Evolutionary conservation across 495 filamentous ascomycete species (phyloP), one percentile per base, ranked within the genome.

Genomic region (Xylaria palmicola): DNA sequence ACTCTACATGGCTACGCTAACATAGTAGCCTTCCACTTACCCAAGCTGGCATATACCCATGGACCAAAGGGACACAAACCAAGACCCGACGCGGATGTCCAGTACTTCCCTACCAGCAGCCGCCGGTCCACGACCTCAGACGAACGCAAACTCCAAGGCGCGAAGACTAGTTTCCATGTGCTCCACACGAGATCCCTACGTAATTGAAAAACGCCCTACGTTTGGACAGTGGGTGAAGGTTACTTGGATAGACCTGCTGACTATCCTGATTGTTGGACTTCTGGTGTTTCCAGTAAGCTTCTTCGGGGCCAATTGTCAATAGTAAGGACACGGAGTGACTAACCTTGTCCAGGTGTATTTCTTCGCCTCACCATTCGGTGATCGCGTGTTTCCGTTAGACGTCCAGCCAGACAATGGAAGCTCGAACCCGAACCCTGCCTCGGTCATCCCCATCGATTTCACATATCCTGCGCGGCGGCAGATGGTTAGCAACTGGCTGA

Each of bases 391-490:
- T 17, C 59, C 59, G 8, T 22, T 61, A n/a, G 59, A 61, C 27
- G 27, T 36, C 15, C 48, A 13, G 9, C 19, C 20, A 22, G 19
- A 55, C 30, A 41, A 24, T n/a, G n/a, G n/a, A 3, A 34, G 20
- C 30, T 40, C 59, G 15, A 7, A 29, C 26, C 20, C 58, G 13
- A 43, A 17, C 39, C 19, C 59, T 19, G 55, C 20, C 50, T 61
- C 59, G 43, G 67, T 80, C 45, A 75, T 83, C 27, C 81, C 77
- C 48, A 79, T 80, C 1, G 41, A 77, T 22, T 75, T 81, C 62
- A 77, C 81, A 7, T 83, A 83, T 59, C 78, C 81, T 0, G 65
- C 76, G 34, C 74, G 77, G 43, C 71, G 73, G 32, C 79, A 80
- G 56, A 77, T 78, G 55, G 70, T 84, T 22, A 71, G 80, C 26